These are phyloP conservation scores for Puya raimondii DNA, from an alignment of 176 grass and related monocot species.

Conservation along the genomic window DNA sequence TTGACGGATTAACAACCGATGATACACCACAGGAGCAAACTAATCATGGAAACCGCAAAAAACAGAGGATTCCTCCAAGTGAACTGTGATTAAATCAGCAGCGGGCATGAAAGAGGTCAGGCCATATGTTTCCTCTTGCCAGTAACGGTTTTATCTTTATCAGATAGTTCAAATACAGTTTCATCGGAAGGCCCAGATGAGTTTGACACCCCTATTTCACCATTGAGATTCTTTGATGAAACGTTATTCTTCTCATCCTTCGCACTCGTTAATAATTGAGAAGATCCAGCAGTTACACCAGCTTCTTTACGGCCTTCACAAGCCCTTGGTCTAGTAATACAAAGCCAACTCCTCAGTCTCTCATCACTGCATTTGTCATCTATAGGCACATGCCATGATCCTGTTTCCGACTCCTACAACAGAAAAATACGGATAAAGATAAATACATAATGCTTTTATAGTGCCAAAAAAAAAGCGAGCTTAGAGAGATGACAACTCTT, in stretches of 20 bases:
- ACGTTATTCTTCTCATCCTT: too few relatives aligned
- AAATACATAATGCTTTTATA: background rate
- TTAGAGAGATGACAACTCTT: constrained; percentile 1
- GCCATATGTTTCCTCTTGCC: constrained; percentile 77
- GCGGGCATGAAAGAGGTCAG: constrained; percentile 16
- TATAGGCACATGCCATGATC: constrained; percentile 82
- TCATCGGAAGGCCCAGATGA: background rate
- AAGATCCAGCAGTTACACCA: background rate
- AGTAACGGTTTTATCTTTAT: constrained; percentile 20
- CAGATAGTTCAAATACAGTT: background rate
- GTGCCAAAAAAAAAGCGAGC: background rate
- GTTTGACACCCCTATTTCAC: background rate
- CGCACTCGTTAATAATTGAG: background rate
- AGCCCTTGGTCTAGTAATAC: constrained; percentile 41
- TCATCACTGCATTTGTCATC: constrained; percentile 56
- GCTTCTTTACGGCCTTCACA: constrained; percentile 12
- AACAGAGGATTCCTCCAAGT: too few relatives aligned
- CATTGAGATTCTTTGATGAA: background rate
- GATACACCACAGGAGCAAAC: too few relatives aligned
- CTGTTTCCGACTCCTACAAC: constrained; percentile 55
- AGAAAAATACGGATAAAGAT: background rate
- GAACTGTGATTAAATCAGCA: background rate
- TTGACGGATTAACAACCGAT: too few relatives aligned
- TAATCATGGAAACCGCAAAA: too few relatives aligned
- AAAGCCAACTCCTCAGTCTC: constrained; percentile 63